A percentile compares a stretch with the other conserved stretches of the same genome.
These are phyloP conservation scores for Cicer cuneatum DNA, from an alignment of 306 rosid genomes.

Conservation along the genomic window DNA sequence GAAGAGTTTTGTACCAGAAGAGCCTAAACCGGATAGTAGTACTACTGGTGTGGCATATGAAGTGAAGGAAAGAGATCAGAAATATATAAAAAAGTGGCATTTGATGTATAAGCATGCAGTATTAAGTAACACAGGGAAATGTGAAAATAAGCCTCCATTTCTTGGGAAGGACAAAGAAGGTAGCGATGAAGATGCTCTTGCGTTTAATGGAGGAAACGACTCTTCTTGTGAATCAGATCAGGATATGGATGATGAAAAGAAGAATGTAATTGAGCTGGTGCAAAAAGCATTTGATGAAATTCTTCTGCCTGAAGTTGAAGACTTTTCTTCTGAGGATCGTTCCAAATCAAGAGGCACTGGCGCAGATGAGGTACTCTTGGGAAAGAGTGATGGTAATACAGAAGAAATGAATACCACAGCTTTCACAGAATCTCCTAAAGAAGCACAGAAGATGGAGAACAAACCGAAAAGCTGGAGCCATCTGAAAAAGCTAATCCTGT, in stretches of 20 bases:
- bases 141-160: constrained; percentile 45
- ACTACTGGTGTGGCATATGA: constrained; percentile 30
- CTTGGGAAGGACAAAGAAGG: constrained; percentile 48
- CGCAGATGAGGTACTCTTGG: constrained; percentile 43
- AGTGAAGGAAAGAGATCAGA: constrained; percentile 57
- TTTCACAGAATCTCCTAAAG: constrained; percentile 44
- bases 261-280: constrained; percentile 62
- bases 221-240: constrained; percentile 46
- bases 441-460: constrained; percentile 46
- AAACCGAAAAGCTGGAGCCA: constrained; percentile 80
- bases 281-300: constrained; percentile 86
- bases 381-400: constrained; percentile 44
- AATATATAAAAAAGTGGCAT: constrained; percentile 73
- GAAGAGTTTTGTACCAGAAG: constrained; percentile 37
- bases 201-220: constrained; percentile 39
- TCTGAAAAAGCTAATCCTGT: constrained; percentile 69
- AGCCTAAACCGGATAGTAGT: constrained; percentile 37
- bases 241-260: constrained; percentile 46
- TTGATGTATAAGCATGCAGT: constrained; percentile 83
- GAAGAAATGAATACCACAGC: constrained; percentile 39
- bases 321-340: constrained; percentile 44
- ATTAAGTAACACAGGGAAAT: constrained; percentile 41
- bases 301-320: constrained; percentile 77
- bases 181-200: constrained; percentile 43
- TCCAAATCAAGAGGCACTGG: constrained; percentile 41